Evolutionary conservation across 2,329 filamentous ascomycete species (phyloP).

Genomic region (Monilinia fructicola): DNA sequence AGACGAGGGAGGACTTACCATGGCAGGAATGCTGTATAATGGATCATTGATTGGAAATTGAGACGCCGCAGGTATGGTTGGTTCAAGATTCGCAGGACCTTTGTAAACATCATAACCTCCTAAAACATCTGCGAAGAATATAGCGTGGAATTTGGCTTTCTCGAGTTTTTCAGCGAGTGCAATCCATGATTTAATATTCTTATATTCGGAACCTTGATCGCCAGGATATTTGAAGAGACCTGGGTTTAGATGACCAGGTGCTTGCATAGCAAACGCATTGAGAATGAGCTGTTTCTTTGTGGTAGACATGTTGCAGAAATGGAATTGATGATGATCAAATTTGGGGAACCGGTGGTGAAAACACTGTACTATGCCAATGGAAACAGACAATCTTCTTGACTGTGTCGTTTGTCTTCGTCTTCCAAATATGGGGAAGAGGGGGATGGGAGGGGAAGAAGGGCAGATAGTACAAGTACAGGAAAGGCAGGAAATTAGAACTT

Average conservation of each 20-base stretch:
- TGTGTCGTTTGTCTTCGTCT: neutral
- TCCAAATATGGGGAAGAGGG: neutral
- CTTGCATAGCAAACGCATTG: slow-evolving; percentile 52
- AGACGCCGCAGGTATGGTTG: slow-evolving; percentile 60
- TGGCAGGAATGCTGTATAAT: slow-evolving; percentile 60
- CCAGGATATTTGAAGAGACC: slow-evolving; percentile 64
- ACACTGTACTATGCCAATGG: neutral
- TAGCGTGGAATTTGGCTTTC: slow-evolving; percentile 61
- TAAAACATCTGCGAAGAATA: slow-evolving; percentile 67
- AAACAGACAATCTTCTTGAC: neutral
- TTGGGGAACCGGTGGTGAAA: neutral
- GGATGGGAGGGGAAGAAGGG: neutral
- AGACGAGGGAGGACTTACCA: slow-evolving; percentile 49
- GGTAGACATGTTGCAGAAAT: slow-evolving; percentile 27
- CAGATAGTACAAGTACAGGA: no score
- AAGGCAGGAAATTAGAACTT: neutral
- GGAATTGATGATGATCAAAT: neutral
- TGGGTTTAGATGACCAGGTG: slow-evolving; percentile 53
- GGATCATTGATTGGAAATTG: slow-evolving; percentile 74
- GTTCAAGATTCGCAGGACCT: slow-evolving; percentile 57
- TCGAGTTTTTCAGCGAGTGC: slow-evolving; percentile 60
- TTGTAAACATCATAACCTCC: slow-evolving; percentile 71
- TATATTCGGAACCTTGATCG: slow-evolving; percentile 62
- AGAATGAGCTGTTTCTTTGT: slow-evolving; percentile 48
- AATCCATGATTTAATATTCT: slow-evolving; percentile 60